Conservation (phyloP, 768 basidiomycete genomes). For the Leccinum subgranulosum region DNA sequence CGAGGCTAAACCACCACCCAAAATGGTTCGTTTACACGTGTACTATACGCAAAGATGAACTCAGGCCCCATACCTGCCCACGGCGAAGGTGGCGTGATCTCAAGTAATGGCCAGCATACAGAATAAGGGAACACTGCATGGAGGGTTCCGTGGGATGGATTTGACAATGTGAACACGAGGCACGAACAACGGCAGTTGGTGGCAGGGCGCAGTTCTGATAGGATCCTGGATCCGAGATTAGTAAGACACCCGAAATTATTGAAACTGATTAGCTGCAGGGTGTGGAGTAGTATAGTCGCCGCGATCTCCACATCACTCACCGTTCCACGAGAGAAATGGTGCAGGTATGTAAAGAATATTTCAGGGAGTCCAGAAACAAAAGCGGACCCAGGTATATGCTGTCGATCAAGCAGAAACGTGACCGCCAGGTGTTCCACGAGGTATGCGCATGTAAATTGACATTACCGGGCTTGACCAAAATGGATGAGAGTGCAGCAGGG, state of each 20-base stretch:
- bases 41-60: conserved; percentile 13
- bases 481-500: not conserved
- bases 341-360: not conserved
- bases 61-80: conserved; percentile 14
- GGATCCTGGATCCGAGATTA: conserved; percentile 15
- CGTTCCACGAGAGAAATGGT: not conserved
- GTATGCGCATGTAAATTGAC: conserved; percentile 8
- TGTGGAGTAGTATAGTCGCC: not conserved
- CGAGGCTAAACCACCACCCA: conserved; percentile 10
- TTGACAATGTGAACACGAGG: conserved; percentile 30
- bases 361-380: not conserved
- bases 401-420: conserved; percentile 1
- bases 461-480: not conserved
- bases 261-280: not conserved
- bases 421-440: conserved; percentile 3
- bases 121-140: conserved; percentile 10
- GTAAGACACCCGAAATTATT: not conserved
- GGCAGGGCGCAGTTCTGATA: conserved; percentile 6
- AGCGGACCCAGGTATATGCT: not conserved
- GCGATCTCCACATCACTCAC: not conserved
- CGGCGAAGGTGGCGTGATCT: conserved; percentile 12
- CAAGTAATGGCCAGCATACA: conserved; percentile 2
- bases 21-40: conserved; percentile 21
- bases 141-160: conserved; percentile 15
- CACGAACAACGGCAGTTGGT: conserved; percentile 9